Evolutionary conservation across 192 early-diverging fungal species (phyloP).

Genomic region (Backusella psychrophila): DNA sequence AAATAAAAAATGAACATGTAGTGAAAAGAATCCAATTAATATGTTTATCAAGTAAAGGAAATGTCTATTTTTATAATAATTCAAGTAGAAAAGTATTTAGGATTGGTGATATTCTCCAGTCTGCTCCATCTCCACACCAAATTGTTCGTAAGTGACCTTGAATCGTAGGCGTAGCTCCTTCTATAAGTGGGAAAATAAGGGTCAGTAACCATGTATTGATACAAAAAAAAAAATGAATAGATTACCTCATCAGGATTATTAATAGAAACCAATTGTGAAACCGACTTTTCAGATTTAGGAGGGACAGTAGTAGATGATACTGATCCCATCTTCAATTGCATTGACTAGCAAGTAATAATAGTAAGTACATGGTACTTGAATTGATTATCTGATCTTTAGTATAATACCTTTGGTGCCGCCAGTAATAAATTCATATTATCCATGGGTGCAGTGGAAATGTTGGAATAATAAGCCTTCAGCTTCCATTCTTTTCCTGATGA

Average conservation of each 20-base stretch:
- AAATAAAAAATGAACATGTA: too few species aligned
- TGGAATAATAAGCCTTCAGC: conserved; percentile 44
- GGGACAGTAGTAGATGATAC: conserved; percentile 38
- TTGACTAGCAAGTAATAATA: conserved; percentile 3
- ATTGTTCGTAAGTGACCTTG: conserved; percentile 42
- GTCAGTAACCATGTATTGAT: background rate
- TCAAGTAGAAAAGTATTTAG: background rate
- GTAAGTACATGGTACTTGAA: background rate
- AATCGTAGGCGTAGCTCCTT: conserved; percentile 35
- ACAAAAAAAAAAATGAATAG: background rate
- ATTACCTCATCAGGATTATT: conserved; percentile 16
- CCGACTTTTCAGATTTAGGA: conserved; percentile 31
- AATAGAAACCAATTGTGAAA: conserved; percentile 39
- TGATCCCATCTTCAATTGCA: conserved; percentile 40
- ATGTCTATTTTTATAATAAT: background rate
- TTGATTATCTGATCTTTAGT: background rate
- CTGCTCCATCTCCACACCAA: conserved; percentile 44
- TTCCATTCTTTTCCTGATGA: conserved; percentile 7
- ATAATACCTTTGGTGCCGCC: conserved; percentile 43
- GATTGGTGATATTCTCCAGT: conserved; percentile 25
- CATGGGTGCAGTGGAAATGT: conserved; percentile 40
- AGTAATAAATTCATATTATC: conserved; percentile 38
- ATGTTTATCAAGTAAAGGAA: too few species aligned
- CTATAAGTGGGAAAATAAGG: background rate
- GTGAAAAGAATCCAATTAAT: too few species aligned